These are phyloP conservation scores for Scleroderma bovista DNA, from an alignment of 768 basidiomycete species.

Conservation along the genomic window DNA sequence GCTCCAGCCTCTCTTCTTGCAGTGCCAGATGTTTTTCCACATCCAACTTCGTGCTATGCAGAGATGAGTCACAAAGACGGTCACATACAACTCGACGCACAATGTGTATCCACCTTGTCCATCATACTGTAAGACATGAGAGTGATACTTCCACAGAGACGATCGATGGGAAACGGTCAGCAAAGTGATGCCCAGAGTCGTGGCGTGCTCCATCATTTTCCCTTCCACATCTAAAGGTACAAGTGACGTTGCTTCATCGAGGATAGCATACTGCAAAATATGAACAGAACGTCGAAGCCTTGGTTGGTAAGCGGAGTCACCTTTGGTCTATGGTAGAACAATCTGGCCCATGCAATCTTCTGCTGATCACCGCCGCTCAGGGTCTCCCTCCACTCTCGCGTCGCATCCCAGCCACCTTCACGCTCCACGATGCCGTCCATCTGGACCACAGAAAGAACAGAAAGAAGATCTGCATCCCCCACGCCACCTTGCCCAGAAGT, in stretches of 20 bases:
- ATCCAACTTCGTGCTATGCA: slow-evolving; percentile 73
- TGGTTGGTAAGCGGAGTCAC: slow-evolving; percentile 32
- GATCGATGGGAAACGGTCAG: slow-evolving; percentile 94
- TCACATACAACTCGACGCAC: slow-evolving; percentile 41
- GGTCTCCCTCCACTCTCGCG: slow-evolving; percentile 91
- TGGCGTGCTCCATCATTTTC: slow-evolving; percentile 91
- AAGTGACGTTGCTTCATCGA: slow-evolving; percentile 94
- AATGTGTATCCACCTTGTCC: slow-evolving; percentile 95
- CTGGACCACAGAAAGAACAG: slow-evolving; percentile 71
- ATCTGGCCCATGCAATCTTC: slow-evolving; percentile 92
- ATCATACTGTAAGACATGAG: slow-evolving; percentile 85
- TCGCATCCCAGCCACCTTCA: slow-evolving; percentile 92
- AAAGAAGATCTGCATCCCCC: slow-evolving; percentile 68
- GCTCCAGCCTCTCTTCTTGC: slow-evolving; percentile 89
- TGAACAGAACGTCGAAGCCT: slow-evolving; percentile 2
- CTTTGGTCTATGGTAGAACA: slow-evolving; percentile 95
- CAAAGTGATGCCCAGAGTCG: slow-evolving; percentile 81
- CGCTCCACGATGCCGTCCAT: slow-evolving; percentile 85
- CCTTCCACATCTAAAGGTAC: slow-evolving; percentile 92
- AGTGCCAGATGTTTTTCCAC: slow-evolving; percentile 84
- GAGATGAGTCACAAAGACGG: neutral
- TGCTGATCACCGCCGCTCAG: slow-evolving; percentile 96
- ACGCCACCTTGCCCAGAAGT: slow-evolving; percentile 46
- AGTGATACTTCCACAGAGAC: slow-evolving; percentile 89
- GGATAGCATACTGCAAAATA: slow-evolving; percentile 76